Evolutionary conservation across 106 monocot species (phyloP).

Genomic region (Dendrobium chrysotoxum): DNA sequence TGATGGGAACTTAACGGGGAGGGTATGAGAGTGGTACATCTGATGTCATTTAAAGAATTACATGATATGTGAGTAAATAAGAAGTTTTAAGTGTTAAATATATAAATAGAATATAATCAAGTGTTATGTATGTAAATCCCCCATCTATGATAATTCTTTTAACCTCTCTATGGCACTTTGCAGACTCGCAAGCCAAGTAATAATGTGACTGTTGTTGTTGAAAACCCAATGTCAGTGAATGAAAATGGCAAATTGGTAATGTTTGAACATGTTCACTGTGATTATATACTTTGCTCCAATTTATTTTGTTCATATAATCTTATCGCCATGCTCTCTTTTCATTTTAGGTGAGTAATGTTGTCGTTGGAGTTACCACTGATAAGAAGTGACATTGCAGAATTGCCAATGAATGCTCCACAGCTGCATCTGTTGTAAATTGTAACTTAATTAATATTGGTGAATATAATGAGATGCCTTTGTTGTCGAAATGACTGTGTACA

Average conservation of each 20-base stretch:
- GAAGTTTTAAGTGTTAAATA: too few relatives aligned
- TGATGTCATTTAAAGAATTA: too few relatives aligned
- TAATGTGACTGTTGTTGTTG: conserved; percentile 58
- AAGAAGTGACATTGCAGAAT: conserved; percentile 4
- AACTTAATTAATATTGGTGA: conserved; percentile 2
- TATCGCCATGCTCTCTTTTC: background rate
- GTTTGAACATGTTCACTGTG: background rate
- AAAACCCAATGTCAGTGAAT: conserved; percentile 71
- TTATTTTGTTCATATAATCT: too few relatives aligned
- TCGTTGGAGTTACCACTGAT: conserved; percentile 1
- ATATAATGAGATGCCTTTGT: too few relatives aligned
- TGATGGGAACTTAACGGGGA: too few relatives aligned
- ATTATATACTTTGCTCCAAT: too few relatives aligned
- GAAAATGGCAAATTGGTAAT: conserved; percentile 55
- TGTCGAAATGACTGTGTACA: background rate
- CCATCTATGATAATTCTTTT: too few relatives aligned
- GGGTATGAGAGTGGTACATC: too few relatives aligned
- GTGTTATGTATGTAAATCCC: too few relatives aligned
- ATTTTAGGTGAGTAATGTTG: conserved; percentile 9
- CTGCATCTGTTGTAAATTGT: background rate
- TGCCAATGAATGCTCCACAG: background rate
- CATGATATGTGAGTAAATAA: too few relatives aligned
- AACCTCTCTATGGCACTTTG: background rate
- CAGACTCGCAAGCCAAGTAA: conserved; percentile 14
- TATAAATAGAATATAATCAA: too few relatives aligned